Evolutionary conservation across 768 basidiomycete species (phyloP), one percentile per base, ranked within the genome.

Genomic region (Harrya chromipes): DNA sequence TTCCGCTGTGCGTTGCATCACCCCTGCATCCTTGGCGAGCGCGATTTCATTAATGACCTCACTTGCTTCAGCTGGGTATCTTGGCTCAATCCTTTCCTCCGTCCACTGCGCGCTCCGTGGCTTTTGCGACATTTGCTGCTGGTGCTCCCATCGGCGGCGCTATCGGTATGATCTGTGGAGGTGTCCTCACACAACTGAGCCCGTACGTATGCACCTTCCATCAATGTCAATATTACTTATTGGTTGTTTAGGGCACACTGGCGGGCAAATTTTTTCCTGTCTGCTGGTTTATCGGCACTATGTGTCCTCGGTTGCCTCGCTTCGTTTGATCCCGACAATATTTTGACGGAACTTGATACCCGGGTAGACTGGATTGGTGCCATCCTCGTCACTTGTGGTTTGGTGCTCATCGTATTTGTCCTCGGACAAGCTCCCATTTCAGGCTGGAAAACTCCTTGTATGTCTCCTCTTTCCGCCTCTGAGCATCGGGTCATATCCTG

Each of bases 281-380:
- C 81, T 20, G 71, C 81, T 0, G 89, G 78, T 0, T 52, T 93
- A 11, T 77, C 78, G 0, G 65, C 74, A 3, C 52, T 83, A 1
- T 79, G 80, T 43, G 65, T 78, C 13, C 14, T 84, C 3, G 72
- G 78, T 2, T 88, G 77, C 0, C 60, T 79, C 10, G 27, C 17
- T 16, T 75, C 76, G 4, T 81, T 94, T 17, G 84, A 87, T 26
- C 34, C 67, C 0, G 91, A 94, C 55, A 42, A 60, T 9, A 6
- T 36, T 19, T 73, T 78, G 0, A 45, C 58, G 8, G 74, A 75
- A 45, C 43, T 39, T 0, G 77, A 78, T 48, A 65, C 71, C 21
- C 72, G 82, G 0, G 75, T 92, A 0, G 91, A 94, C 51, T 91
- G 88, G 87, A 65, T 87, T n/a, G 91, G 91, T 3, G 85, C 84